A percentile compares a stretch with the other conserved stretches of the same genome.
phyloP scores from a whole-genome alignment of 345 rosid genomes.

The Murraya koenigii region DNA sequence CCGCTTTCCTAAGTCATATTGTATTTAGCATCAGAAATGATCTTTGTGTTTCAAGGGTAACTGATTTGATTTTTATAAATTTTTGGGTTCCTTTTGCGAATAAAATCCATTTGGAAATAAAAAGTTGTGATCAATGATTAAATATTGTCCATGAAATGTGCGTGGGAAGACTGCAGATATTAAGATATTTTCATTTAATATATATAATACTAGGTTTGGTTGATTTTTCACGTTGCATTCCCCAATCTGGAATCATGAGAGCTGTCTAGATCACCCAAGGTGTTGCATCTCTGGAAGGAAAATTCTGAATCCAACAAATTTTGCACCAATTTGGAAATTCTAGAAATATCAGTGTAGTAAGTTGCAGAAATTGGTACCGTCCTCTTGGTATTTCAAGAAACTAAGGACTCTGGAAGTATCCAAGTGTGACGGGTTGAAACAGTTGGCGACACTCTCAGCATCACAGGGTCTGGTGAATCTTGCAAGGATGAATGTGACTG shows the following conservation, averaged over 20 bases:
- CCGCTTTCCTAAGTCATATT: too few relatives aligned
- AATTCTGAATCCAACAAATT: not conserved
- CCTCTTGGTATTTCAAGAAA: not conserved
- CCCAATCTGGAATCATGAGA: not conserved
- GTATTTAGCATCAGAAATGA: too few relatives aligned
- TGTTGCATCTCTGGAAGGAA: not conserved
- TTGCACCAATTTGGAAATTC: not conserved
- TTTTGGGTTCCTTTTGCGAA: too few relatives aligned
- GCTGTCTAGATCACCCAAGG: too few relatives aligned
- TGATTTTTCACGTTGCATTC: not conserved
- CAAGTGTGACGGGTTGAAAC: conserved; percentile 8
- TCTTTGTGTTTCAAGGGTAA: too few relatives aligned
- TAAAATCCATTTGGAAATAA: too few relatives aligned
- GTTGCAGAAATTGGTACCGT: conserved; percentile 6
- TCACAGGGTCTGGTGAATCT: conserved; percentile 20
- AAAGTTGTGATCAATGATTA: too few relatives aligned
- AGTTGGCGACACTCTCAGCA: conserved; percentile 6
- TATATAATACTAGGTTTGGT: not conserved
- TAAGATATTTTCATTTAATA: not conserved
- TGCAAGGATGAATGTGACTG: not conserved
- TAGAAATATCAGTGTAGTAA: too few relatives aligned
- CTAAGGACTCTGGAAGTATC: too few relatives aligned
- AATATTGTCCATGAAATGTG: too few relatives aligned
- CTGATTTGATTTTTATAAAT: too few relatives aligned
- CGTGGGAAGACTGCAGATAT: too few relatives aligned